A percentile compares a stretch with the other conserved stretches of the same genome.
Evolutionary conservation across 2,329 filamentous ascomycete genomes (phyloP).

Genomic region (Penicillium sp.): DNA sequence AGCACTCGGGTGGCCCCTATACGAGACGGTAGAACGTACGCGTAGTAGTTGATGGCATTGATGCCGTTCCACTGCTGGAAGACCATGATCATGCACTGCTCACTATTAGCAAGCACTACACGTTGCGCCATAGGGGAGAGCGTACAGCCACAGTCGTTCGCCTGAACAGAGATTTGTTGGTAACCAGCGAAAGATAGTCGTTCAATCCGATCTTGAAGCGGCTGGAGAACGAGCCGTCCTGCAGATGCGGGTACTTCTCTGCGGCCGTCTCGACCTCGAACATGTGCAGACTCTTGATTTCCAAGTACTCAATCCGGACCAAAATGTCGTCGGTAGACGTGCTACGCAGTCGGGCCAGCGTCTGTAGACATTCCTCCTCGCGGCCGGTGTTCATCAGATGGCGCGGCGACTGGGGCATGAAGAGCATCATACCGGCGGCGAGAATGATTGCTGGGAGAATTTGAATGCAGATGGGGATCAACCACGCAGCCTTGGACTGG

Average conservation of each 20-base stretch:
- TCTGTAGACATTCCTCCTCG: constrained; percentile 63
- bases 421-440: constrained; percentile 64
- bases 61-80: constrained; percentile 51
- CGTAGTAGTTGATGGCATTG: constrained; percentile 46
- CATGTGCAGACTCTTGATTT: constrained; percentile 71
- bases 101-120: constrained; percentile 63
- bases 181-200: constrained; percentile 33
- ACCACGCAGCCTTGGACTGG: constrained; percentile 69
- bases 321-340: constrained; percentile 64
- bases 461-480: constrained; percentile 69
- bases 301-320: constrained; percentile 70
- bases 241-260: constrained; percentile 64
- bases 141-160: constrained; percentile 40
- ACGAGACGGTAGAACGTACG: no score
- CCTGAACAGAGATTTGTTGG: constrained; percentile 37
- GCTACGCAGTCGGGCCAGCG: constrained; percentile 63
- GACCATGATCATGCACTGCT: constrained; percentile 47
- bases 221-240: constrained; percentile 61
- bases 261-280: constrained; percentile 69
- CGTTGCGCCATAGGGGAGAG: neutral
- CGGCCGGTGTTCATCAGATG: constrained; percentile 68
- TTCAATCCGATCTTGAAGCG: constrained; percentile 61
- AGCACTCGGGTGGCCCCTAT: no score
- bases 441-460: constrained; percentile 65
- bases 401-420: constrained; percentile 75